Evolutionary conservation across 495 filamentous ascomycete species (phyloP), one percentile per base, ranked within the genome.

Genomic region (Penicillium soppii): DNA sequence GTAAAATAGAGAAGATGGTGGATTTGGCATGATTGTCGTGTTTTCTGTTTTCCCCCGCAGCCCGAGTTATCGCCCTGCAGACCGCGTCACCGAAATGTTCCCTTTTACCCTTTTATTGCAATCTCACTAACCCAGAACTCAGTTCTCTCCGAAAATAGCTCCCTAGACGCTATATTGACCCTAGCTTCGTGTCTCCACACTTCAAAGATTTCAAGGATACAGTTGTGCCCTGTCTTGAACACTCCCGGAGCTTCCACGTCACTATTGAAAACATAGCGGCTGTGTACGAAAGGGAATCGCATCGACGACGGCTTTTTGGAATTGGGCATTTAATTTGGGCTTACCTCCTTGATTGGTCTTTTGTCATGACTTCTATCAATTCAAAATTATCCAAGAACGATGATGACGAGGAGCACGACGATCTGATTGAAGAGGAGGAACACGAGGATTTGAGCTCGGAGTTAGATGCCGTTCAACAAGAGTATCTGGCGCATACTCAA

Each of bases 351-450:
- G 4, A 20, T 21, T 27, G n/a, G 16, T 36, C 12, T 27, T 29
- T 41, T 12, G 58, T 21, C 41, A 75, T 75, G 73, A 46, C 65
- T 1, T 56, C 65, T 9, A 49, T 66, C 39, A 56, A 59, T 42
- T 61, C 65, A 30, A 57, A 63, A 49, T 52, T 53, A 12, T 62
- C 57, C 20, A 64, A 65, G 44, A 67, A 68, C 39, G 61, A 62
- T 41, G 52, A 57, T 16, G 68, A 75, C 1, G 69, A 73, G 25
- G 74, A 70, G 13, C 59, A 65, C 17, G 73, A 78, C 30, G 72
- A 70, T 15, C 41, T 50, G 23, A 60, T 73, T 43, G 70, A 79
- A 27, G 70, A 69, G 21, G 72, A 73, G 9, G 67, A 76, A 32
- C 62, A 70, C 21, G 71, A 79, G 22, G 61, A 70, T 20, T 22